Evolutionary conservation across 1,284 basidiomycete genomes (phyloP), one percentile per base, ranked within the genome.

Genomic region (Taiwanofungus camphoratus): DNA sequence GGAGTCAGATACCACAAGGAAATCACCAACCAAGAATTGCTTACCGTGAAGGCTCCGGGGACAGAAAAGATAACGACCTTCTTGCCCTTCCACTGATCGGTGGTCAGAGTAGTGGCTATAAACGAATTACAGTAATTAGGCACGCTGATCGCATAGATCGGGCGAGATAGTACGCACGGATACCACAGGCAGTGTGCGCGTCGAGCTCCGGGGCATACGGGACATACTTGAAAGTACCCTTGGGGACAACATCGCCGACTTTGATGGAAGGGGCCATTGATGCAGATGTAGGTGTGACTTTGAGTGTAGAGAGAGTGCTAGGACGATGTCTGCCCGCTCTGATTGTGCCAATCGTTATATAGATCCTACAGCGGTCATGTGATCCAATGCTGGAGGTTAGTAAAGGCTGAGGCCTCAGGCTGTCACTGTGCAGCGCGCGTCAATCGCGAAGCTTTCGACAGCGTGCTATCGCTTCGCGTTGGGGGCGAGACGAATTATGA

Each of bases 41-140:
- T 54, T 51, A 86, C 84, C 13, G 84, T 87, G 67, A 88, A 87
- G 20, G 86, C 85, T 43, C 87, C 86, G 20, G 87, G 87, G 31
- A 89, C 82, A 47, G 85, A 70, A 61, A 90, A 75, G 47, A 90
- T 63, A 36, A 91, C 82, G 42, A 90, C 82, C 66, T 87, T 90
- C 74, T 92, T 91, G 59, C 82, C 82, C 64, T 84, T 86, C 84
- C 84, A 88, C 36, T 77, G 71, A 51, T 80, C 72, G 16, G 79
- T 84, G 46, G 67, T 67, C 49, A 79, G 66, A 48, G 67, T 66
- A 31, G 63, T 60, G 27, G 76, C 79, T 82, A 54, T 31, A 46
- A 16, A 27, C 37, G 47, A 15, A n/a, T 29, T 40, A 16, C 18
- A 19, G 34, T 36, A 6, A 36, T 6, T 12, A 11, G 6, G 38